phyloP scores from a whole-genome alignment of 139 green algal species.

The Dunaliella sp. region DNA sequence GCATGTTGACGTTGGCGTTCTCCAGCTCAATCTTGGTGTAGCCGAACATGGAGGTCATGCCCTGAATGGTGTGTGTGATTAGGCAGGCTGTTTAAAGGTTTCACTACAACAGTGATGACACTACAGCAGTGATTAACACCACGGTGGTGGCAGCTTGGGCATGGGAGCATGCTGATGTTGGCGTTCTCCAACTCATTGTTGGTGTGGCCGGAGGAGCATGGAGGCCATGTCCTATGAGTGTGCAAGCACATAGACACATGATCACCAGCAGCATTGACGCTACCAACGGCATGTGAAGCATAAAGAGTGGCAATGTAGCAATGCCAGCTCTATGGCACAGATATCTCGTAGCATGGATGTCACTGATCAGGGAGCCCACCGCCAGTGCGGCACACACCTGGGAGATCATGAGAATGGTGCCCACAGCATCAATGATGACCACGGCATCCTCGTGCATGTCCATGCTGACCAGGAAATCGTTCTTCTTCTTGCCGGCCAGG shows the following conservation, averaged over 20 bases:
- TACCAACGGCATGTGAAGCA: not conserved
- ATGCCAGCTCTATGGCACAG: not conserved
- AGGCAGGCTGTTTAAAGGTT: not conserved
- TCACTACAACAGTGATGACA: not conserved
- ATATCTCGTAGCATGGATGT: not conserved
- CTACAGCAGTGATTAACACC: not conserved
- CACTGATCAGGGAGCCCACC: not conserved
- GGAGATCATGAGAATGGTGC: slow-evolving; percentile 29
- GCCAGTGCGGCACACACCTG: slow-evolving; percentile 9
- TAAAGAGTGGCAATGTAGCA: not conserved
- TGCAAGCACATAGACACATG: too few species aligned
- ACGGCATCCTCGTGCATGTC: slow-evolving; percentile 29
- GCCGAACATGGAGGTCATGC: slow-evolving; percentile 22
- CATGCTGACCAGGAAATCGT: slow-evolving; percentile 23
- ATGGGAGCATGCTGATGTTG: not conserved
- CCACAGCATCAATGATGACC: slow-evolving; percentile 31
- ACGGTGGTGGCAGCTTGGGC: not conserved
- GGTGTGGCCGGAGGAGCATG: not conserved
- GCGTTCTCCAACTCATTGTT: not conserved
- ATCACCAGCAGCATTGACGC: not conserved
- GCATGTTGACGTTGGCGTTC: slow-evolving; percentile 24
- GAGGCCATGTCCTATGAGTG: not conserved
- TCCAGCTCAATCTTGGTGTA: slow-evolving; percentile 34
- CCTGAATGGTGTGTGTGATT: not conserved
- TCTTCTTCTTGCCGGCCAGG: slow-evolving; percentile 3